Conservation (phyloP, 75 land plant genomes). For the Cunninghamia lanceolata region DNA sequence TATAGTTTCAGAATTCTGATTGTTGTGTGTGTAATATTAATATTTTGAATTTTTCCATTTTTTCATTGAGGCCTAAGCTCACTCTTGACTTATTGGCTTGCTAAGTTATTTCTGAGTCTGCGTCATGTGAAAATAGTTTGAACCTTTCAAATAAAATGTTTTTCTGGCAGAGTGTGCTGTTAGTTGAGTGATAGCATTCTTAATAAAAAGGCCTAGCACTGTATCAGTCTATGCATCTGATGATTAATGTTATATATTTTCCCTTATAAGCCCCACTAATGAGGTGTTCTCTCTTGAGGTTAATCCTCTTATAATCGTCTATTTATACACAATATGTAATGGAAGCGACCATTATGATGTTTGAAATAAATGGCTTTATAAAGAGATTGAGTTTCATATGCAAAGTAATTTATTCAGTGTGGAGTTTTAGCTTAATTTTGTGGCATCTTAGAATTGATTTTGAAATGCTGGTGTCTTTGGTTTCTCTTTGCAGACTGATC, state of each 20-base stretch:
- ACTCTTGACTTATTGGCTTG: too few species aligned
- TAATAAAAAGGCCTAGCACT: not conserved
- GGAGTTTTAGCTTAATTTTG: not conserved
- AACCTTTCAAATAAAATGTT: not conserved
- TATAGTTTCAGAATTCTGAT: not conserved
- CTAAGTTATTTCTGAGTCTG: too few species aligned
- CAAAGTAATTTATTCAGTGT: not conserved
- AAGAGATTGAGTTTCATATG: not conserved
- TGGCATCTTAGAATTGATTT: not conserved
- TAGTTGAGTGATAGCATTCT: not conserved
- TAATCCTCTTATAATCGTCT: not conserved
- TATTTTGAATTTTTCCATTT: too few species aligned
- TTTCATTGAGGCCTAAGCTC: too few species aligned
- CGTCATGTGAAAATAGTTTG: not conserved
- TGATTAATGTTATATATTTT: not conserved
- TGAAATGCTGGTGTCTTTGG: not conserved
- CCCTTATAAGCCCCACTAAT: not conserved
- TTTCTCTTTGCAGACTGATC: conserved; percentile 80
- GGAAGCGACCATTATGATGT: not conserved
- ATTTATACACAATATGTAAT: not conserved
- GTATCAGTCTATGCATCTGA: not conserved
- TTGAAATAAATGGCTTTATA: not conserved
- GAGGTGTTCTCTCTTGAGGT: not conserved
- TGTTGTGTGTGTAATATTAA: too few species aligned
- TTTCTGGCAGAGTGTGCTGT: not conserved